These are phyloP conservation scores for Pseudophaeomoniella oleicola DNA, from an alignment of 2,329 filamentous ascomycete species.

Conservation along the genomic window DNA sequence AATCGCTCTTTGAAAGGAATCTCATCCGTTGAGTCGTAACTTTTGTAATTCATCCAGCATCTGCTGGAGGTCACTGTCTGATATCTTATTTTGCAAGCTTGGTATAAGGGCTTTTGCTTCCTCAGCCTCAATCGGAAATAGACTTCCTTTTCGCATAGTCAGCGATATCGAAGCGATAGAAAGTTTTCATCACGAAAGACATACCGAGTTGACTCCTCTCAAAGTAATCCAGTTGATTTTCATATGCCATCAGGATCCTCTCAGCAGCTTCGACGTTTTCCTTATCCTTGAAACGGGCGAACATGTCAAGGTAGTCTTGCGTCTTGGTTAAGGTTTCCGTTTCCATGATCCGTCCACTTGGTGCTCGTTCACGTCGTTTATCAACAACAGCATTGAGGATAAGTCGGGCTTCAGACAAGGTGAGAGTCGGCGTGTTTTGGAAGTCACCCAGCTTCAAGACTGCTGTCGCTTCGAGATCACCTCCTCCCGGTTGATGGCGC, in stretches of 20 bases:
- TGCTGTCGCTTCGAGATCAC: conserved; percentile 71
- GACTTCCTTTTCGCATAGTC: conserved; percentile 45
- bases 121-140: conserved; percentile 84
- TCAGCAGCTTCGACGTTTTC: conserved; percentile 93
- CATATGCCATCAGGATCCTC: conserved; percentile 63
- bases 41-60: conserved; percentile 84
- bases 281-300: conserved; percentile 89
- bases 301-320: conserved; percentile 82
- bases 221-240: conserved; percentile 67
- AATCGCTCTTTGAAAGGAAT: no score
- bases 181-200: conserved; percentile 13
- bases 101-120: conserved; percentile 96
- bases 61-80: conserved; percentile 62
- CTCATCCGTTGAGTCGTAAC: conserved; percentile 31
- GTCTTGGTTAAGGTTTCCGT: conserved; percentile 62
- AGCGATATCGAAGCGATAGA: no score
- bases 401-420: conserved; percentile 78
- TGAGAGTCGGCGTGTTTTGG: conserved; percentile 78
- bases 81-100: conserved; percentile 75
- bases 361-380: conserved; percentile 27
- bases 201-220: conserved; percentile 83
- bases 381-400: conserved; percentile 81
- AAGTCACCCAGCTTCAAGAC: conserved; percentile 86
- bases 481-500: not conserved
- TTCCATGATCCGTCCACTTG: conserved; percentile 9